Conservation (phyloP, 352 stramenopile species). For the Phytophthora kernoviae region DNA sequence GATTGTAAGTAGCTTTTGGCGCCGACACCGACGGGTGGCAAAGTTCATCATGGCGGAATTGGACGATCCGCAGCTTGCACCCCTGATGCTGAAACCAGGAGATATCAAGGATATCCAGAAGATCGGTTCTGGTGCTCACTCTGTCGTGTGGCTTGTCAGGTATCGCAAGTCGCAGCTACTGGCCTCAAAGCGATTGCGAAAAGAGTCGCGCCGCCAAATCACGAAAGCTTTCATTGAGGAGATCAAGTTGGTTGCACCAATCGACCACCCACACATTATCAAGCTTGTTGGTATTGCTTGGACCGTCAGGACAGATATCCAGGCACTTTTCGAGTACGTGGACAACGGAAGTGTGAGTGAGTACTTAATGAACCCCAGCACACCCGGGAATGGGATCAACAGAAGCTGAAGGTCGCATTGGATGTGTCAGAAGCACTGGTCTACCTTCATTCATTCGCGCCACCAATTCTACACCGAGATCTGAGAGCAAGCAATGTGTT, state of each 20-base stretch:
- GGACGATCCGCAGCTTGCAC: conserved; percentile 39
- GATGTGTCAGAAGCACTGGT: conserved; percentile 58
- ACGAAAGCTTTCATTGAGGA: conserved; percentile 52
- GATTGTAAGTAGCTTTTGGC: conserved; percentile 12
- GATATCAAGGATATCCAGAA: conserved; percentile 49
- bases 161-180: conserved; percentile 43
- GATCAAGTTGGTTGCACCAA: conserved; percentile 51
- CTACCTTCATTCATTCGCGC: conserved; percentile 60
- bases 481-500: conserved; percentile 65
- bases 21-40: conserved; percentile 25
- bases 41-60: conserved; percentile 35
- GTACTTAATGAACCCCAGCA: conserved; percentile 31
- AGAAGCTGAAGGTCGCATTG: conserved; percentile 43
- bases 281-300: conserved; percentile 59
- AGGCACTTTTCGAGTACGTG: conserved; percentile 73
- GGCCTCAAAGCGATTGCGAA: conserved; percentile 47
- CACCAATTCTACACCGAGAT: conserved; percentile 54
- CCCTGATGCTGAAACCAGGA: conserved; percentile 41
- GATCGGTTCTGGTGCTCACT: conserved; percentile 33
- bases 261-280: conserved; percentile 57
- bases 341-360: conserved; percentile 50
- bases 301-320: conserved; percentile 53
- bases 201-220: conserved; percentile 34
- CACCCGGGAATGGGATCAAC: conserved; percentile 37
- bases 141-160: conserved; percentile 44